Base-by-base conservation (phyloP, 2,329 filamentous ascomycete genomes). In the Didymella glomerata region DNA sequence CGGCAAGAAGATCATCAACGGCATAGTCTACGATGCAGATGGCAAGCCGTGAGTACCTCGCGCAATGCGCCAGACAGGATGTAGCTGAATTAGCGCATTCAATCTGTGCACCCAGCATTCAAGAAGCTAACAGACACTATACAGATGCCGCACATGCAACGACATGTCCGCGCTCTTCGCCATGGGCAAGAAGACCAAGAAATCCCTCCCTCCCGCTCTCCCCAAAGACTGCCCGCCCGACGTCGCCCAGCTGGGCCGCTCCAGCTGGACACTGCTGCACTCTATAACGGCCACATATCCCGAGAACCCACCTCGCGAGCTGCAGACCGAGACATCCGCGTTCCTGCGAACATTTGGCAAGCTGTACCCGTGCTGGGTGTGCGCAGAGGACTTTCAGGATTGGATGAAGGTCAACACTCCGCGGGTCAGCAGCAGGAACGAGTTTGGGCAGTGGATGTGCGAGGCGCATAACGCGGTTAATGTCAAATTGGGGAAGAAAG, bases 341-440 rank as follows among this genome's bases (percentile, higher is more conserved):
- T 98, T 99, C 79, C 84, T 99, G 68, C 80, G 82, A 24, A 83
- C 93, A 2, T 96, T 99, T 76, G 88, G 91, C 25, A 90, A 90
- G 67, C 79, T 98, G 20, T 99, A 99, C 74, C 95, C 95, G 4
- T 99, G 95, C 82, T 97, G 93, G 92, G 86, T 90, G 3, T 99
- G 95, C 78, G 95, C 93, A 32, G 90, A 94, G 61, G 94, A 98
- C 74, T 97, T 99, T 77, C 90, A 90, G 76, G 76, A 76, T 0
- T 98, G 94, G 84, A 89, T 98, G 81, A 83, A 82, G 62, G 84
- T 85, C 63, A 90, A 93, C 65, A 85, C 86, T 72, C 88, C 94
- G 38, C 72, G 80, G 55, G 79, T 89, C 18, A 82, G 81, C 58
- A 82, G 79, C 46, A 76, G 85, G 54, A 85, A 87, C 57, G 90